Percentiles rank a stretch among this genome's conserved stretches.
These are phyloP conservation scores for Magnolia officinalis DNA, from an alignment of 164 flowering plant genomes.

Conservation along the genomic window DNA sequence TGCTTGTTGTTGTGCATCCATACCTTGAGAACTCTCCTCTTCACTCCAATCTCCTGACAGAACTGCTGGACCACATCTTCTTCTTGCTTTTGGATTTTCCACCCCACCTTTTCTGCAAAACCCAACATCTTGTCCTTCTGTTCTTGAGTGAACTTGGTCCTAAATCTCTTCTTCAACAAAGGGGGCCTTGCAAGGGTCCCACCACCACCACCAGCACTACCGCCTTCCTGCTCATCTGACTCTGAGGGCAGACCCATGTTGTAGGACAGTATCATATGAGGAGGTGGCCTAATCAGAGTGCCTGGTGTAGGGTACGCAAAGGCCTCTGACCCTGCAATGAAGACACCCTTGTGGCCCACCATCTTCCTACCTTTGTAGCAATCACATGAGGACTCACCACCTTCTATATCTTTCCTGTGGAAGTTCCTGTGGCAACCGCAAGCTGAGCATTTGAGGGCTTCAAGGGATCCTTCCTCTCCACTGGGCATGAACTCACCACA, in stretches of 20 bases:
- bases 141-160: conserved; percentile 78
- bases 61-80: conserved; percentile 74
- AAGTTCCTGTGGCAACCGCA: conserved; percentile 93
- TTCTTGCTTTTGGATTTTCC: conserved; percentile 90
- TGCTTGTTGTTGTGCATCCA: conserved; percentile 99
- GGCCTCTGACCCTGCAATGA: conserved; percentile 24
- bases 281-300: conserved; percentile 17
- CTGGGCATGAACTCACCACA: conserved; percentile 94
- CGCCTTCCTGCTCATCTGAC: conserved; percentile 54
- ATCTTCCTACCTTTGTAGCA: conserved; percentile 39
- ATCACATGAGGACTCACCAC: conserved; percentile 25
- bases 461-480: conserved; percentile 66
- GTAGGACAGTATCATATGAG: conserved; percentile 57
- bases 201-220: conserved; percentile 18
- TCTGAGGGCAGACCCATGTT: conserved; percentile 37
- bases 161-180: conserved; percentile 62
- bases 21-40: conserved; percentile 84
- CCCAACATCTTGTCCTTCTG: conserved; percentile 85
- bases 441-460: conserved; percentile 79
- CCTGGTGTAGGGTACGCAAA: conserved; percentile 43
- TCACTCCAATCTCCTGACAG: conserved; percentile 83
- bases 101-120: conserved; percentile 83
- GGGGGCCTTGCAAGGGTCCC: conserved; percentile 24
- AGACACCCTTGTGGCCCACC: conserved; percentile 33
- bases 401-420: conserved; percentile 74